Evolutionary conservation across 805 yeast genomes (phyloP), one percentile per base, ranked within the genome.

Genomic region (Ogataea nonfermentans): DNA sequence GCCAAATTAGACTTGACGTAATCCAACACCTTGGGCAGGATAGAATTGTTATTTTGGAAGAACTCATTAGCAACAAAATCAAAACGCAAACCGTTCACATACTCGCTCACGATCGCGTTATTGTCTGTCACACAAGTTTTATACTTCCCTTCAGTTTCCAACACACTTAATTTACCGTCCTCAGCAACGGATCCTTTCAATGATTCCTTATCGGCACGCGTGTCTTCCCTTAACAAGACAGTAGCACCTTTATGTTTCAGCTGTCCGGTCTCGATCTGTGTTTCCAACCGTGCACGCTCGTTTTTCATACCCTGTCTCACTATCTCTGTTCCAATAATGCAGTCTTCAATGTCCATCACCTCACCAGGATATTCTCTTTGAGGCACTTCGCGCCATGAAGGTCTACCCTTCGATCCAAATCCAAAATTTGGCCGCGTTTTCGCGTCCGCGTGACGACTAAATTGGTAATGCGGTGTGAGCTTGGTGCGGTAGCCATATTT

Each of bases 41-140:
- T 91, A 14, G 95, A 81, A 62, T 89, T 90, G 65, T 91, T 91
- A 66, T 91, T 91, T 65, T 91, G 99, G 71, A 93, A 93, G 59
- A 93, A 93, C 61, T 90, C 96, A 40, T 96, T 95, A 0, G 97
- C 97, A 23, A 89, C 81, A 62, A 87, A 93, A 55, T 85, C 81
- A 63, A 93, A 93, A 35, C 79, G 74, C 61, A 73, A 78, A 2
- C 91, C 95, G 43, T 77, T 74, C 30, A 84, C 74, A 51, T 74
- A 76, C 57, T 90, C 97, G 7, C 78, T 78, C 38, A 91, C 93
- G 36, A 86, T 78, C 44, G 81, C 85, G 59, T 90, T 79, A 23
- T 85, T 65, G 42, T 84, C 75, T 0, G 95, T 87, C 10, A 82
- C 88, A 62, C 93, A 87, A 0, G 89, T 78, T 54, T 84, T 82